phyloP scores from a whole-genome alignment of 2,329 filamentous ascomycete species.

The Colletotrichum destructivum region DNA sequence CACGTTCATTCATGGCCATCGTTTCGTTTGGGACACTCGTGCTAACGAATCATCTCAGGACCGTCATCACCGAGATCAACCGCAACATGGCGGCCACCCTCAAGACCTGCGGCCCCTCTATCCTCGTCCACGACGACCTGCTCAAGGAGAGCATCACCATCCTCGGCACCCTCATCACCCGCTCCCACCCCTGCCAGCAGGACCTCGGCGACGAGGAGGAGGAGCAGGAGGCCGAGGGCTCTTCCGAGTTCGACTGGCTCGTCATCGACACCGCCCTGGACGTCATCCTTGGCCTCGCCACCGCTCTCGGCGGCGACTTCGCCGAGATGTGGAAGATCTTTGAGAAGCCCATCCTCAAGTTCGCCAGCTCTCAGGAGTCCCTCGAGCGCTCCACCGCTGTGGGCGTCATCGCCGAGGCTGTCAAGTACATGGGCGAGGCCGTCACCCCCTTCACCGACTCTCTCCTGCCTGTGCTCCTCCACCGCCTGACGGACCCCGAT shows the following conservation, averaged over 20 bases:
- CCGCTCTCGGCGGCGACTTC: constrained; percentile 85
- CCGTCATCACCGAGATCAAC: constrained; percentile 95
- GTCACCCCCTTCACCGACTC: constrained; percentile 85
- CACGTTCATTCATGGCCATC: constrained; percentile 19
- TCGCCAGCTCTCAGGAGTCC: constrained; percentile 86
- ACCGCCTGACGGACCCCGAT: constrained; percentile 91
- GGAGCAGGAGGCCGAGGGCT: constrained; percentile 80
- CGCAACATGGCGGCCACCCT: constrained; percentile 91
- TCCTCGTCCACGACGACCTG: constrained; percentile 81
- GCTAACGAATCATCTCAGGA: constrained; percentile 70
- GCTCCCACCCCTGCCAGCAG: constrained; percentile 92
- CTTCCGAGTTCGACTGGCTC: constrained; percentile 97
- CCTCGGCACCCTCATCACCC: constrained; percentile 85
- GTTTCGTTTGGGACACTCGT: constrained; percentile 43
- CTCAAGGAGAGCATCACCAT: constrained; percentile 84
- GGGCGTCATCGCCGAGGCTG: constrained; percentile 92
- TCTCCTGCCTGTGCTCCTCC: constrained; percentile 85
- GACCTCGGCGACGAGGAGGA: constrained; percentile 89
- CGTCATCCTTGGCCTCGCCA: constrained; percentile 86
- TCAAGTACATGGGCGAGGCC: constrained; percentile 85
- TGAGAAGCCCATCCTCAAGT: constrained; percentile 91
- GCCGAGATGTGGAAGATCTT: constrained; percentile 95
- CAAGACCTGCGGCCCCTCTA: constrained; percentile 89
- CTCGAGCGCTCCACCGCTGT: constrained; percentile 92
- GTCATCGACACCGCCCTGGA: constrained; percentile 95